Percentiles rank a stretch among this genome's conserved stretches.
Conservation (phyloP, 129 eudicot genomes). For the Flaveria trinervia region DNA sequence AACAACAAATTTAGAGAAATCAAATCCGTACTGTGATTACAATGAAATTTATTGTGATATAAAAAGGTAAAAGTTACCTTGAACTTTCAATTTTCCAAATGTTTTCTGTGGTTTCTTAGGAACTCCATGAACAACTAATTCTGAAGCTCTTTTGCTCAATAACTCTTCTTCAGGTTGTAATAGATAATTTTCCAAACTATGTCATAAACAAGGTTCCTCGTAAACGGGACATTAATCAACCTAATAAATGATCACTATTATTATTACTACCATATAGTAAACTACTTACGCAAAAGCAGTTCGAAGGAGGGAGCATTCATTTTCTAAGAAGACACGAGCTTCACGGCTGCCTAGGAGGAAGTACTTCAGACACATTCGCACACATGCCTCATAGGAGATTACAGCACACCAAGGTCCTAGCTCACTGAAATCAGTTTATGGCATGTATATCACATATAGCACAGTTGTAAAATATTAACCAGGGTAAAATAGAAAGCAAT, state of each 20-base stretch:
- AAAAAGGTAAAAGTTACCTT: conserved; percentile 49
- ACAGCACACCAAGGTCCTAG: conserved; percentile 75
- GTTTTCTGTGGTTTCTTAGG: conserved; percentile 60
- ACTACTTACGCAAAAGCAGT: conserved; percentile 60
- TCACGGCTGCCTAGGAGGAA: conserved; percentile 68
- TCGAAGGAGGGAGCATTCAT: conserved; percentile 66
- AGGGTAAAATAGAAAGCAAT: not conserved
- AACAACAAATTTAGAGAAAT: conserved; percentile 8
- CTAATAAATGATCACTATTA: not conserved
- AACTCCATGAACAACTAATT: conserved; percentile 57
- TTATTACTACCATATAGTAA: not conserved
- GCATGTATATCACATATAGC: not conserved
- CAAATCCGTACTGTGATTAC: not conserved
- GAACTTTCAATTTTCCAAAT: conserved; percentile 72
- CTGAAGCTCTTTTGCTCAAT: conserved; percentile 50
- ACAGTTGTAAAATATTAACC: not conserved
- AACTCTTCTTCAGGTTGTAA: conserved; percentile 84
- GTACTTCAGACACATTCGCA: conserved; percentile 67
- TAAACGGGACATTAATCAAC: conserved; percentile 11
- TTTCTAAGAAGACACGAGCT: conserved; percentile 63
- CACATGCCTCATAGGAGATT: conserved; percentile 81
- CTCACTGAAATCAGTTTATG: conserved; percentile 47
- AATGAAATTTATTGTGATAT: conserved; percentile 13
- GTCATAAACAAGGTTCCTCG: not conserved
- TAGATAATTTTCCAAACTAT: conserved; percentile 57